Conservation (phyloP, 164 flowering plant species). For the Stephania cephalantha region DNA sequence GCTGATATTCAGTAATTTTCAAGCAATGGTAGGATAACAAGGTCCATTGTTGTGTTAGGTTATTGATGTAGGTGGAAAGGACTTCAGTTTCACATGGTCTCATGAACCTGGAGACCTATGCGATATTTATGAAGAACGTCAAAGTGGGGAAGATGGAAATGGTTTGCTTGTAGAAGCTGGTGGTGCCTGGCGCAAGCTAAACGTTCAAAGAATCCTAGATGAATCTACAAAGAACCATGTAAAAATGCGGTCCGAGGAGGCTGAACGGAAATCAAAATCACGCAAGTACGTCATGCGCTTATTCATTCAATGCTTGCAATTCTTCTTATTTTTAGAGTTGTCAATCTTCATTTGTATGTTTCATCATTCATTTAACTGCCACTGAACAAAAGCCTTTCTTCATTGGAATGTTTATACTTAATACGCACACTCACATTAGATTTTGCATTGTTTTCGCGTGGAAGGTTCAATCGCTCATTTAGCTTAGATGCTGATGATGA, state of each 20-base stretch:
- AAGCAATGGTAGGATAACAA: neutral
- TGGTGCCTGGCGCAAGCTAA: constrained; percentile 86
- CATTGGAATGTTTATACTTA: too few relatives aligned
- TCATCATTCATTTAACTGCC: too few relatives aligned
- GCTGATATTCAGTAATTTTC: neutral
- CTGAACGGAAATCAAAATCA: constrained; percentile 63
- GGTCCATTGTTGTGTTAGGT: constrained; percentile 40
- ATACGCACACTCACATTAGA: too few relatives aligned
- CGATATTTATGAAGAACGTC: constrained; percentile 90
- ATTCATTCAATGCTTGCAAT: neutral
- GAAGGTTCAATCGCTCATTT: neutral
- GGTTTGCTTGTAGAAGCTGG: constrained; percentile 95
- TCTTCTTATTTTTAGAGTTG: too few relatives aligned
- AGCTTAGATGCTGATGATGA: neutral
- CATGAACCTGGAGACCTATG: constrained; percentile 69
- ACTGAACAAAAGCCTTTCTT: too few relatives aligned
- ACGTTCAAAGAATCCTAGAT: constrained; percentile 81
- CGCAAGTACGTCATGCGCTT: constrained; percentile 62
- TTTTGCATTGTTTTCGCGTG: neutral
- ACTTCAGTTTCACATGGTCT: constrained; percentile 87
- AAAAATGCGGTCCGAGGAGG: constrained; percentile 93
- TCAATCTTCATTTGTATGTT: too few relatives aligned
- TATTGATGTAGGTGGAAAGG: constrained; percentile 90
- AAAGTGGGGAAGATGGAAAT: constrained; percentile 70
- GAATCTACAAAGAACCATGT: constrained; percentile 92